Evolutionary conservation across 768 basidiomycete genomes (phyloP).

Genomic region (Suillus fuscotomentosus): DNA sequence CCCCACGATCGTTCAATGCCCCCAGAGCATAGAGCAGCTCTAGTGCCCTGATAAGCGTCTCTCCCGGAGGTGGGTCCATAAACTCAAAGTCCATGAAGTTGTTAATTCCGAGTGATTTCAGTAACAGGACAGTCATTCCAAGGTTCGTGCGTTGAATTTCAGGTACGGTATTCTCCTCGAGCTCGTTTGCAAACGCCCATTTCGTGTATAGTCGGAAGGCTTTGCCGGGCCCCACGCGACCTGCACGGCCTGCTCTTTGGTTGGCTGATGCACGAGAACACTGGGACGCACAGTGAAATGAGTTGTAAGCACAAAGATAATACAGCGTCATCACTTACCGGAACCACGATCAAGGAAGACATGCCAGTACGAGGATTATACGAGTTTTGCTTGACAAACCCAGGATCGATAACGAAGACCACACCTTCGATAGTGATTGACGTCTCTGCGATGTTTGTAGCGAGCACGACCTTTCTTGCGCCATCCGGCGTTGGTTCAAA

Average conservation of each 20-base stretch:
- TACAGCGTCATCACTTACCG: conserved; percentile 52
- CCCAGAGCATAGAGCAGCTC: conserved; percentile 95
- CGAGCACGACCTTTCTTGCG: conserved; percentile 94
- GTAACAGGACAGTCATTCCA: conserved; percentile 89
- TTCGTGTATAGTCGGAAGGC: conserved; percentile 98
- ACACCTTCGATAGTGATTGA: conserved; percentile 99
- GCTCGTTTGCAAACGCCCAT: conserved; percentile 95
- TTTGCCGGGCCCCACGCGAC: conserved; percentile 97
- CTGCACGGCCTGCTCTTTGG: conserved; percentile 95
- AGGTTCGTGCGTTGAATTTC: conserved; percentile 99
- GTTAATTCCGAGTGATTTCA: conserved; percentile 98
- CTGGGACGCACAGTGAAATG: conserved; percentile 33
- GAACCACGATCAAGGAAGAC: conserved; percentile 95
- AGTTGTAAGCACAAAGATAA: conserved; percentile 3
- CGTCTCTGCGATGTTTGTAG: conserved; percentile 99
- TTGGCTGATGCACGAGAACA: conserved; percentile 98
- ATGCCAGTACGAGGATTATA: conserved; percentile 99
- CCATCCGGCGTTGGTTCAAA: conserved; percentile 98
- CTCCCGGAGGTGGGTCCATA: conserved; percentile 96
- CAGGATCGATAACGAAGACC: conserved; percentile 98
- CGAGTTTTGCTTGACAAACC: conserved; percentile 98
- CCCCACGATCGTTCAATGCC: conserved; percentile 93
- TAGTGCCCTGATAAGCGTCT: conserved; percentile 93
- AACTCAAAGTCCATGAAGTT: conserved; percentile 98
- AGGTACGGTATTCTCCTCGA: conserved; percentile 96